A percentile compares a stretch with the other conserved stretches of the same genome.
These are phyloP conservation scores for Scutellaria baicalensis DNA, from an alignment of 257 asterid species.

Conservation along the genomic window DNA sequence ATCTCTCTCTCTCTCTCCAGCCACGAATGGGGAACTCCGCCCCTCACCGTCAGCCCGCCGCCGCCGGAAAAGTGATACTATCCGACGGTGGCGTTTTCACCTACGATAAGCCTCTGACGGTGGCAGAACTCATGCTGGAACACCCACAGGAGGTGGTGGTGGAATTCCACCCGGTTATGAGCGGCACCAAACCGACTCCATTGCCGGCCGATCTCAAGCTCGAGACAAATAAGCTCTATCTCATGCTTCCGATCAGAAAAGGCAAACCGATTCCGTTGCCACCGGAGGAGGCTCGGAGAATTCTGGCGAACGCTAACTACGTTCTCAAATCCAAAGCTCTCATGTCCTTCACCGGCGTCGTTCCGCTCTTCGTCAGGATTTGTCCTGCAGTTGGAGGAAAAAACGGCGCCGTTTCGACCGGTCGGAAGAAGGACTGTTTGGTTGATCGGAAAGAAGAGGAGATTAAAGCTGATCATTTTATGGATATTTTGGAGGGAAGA, in stretches of 20 bases:
- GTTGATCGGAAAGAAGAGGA: neutral
- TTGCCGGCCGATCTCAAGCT: constrained; percentile 69
- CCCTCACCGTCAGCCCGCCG: constrained; percentile 14
- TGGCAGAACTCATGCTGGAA: constrained; percentile 80
- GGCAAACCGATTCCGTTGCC: constrained; percentile 48
- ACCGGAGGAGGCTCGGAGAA: constrained; percentile 39
- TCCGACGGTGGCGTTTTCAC: constrained; percentile 49
- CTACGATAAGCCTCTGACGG: constrained; percentile 55
- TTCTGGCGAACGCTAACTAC: constrained; percentile 27
- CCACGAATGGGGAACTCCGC: constrained; percentile 61
- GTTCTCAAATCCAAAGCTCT: constrained; percentile 39
- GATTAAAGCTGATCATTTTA: constrained; percentile 23
- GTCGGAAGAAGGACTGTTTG: constrained; percentile 2
- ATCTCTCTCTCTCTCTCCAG: neutral
- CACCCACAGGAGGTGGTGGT: constrained; percentile 70
- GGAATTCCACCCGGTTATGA: constrained; percentile 32
- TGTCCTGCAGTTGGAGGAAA: constrained; percentile 20
- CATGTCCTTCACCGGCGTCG: constrained; percentile 31
- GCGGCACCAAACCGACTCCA: constrained; percentile 36
- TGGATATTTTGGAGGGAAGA: constrained; percentile 55
- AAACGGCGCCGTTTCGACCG: constrained; percentile 13
- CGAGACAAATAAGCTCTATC: constrained; percentile 49
- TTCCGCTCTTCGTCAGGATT: constrained; percentile 60
- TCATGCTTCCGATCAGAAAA: constrained; percentile 53
- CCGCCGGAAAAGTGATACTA: constrained; percentile 52